phyloP scores from a whole-genome alignment of 1,284 basidiomycete genomes.

The Boletus albobrunnescens region DNA sequence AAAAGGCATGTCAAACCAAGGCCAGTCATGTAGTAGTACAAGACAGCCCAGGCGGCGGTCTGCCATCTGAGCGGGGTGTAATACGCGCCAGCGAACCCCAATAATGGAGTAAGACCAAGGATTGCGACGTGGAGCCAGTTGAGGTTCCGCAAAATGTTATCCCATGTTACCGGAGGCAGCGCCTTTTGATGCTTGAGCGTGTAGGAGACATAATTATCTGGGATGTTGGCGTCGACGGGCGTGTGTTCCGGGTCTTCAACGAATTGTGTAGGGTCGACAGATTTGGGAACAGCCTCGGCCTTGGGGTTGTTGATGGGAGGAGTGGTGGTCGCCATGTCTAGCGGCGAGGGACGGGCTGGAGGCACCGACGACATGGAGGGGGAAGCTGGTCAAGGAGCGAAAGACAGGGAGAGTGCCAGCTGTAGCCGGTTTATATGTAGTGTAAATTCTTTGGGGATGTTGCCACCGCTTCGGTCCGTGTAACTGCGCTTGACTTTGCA shows the following conservation, averaged over 20 bases:
- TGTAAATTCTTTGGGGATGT: slow-evolving; percentile 38
- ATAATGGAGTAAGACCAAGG: slow-evolving; percentile 67
- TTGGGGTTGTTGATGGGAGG: slow-evolving; percentile 28
- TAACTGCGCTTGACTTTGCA: not conserved
- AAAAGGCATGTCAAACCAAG: slow-evolving; percentile 48
- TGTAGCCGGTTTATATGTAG: slow-evolving; percentile 23
- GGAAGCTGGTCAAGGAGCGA: slow-evolving; percentile 24
- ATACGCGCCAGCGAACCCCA: slow-evolving; percentile 67
- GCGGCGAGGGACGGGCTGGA: slow-evolving; percentile 21
- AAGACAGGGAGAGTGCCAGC: slow-evolving; percentile 4
- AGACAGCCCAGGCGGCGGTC: slow-evolving; percentile 67
- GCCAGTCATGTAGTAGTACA: slow-evolving; percentile 86
- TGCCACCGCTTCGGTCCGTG: slow-evolving; percentile 23
- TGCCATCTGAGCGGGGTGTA: slow-evolving; percentile 59
- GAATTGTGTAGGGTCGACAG: slow-evolving; percentile 10
- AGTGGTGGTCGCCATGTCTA: slow-evolving; percentile 24
- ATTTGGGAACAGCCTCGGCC: not conserved
- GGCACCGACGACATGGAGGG: slow-evolving; percentile 27
- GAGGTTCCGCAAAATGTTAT: slow-evolving; percentile 67
- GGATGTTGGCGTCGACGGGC: slow-evolving; percentile 66
- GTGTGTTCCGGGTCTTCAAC: slow-evolving; percentile 36
- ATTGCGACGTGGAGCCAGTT: slow-evolving; percentile 65
- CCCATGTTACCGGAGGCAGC: slow-evolving; percentile 72
- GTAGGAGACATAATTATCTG: slow-evolving; percentile 87
- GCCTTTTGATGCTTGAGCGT: slow-evolving; percentile 75